phyloP scores from a whole-genome alignment of 2,329 filamentous ascomycete genomes.

The Pestalotiopsis sp. region DNA sequence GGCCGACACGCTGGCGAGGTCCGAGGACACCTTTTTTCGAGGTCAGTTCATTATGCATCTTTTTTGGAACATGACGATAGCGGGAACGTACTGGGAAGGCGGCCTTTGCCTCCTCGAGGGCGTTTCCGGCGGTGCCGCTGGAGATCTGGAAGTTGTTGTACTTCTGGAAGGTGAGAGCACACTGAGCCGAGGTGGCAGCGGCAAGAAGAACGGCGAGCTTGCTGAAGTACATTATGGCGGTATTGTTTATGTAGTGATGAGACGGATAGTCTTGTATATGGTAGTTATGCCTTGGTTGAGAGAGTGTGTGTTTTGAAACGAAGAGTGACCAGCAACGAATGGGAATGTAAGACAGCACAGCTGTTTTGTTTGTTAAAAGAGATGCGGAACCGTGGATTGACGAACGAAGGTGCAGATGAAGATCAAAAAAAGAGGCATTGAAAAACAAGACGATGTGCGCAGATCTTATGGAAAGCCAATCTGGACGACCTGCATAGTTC shows the following conservation, averaged over 20 bases:
- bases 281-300: not conserved
- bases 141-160: conserved; percentile 47
- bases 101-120: conserved; percentile 53
- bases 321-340: conserved; percentile 14
- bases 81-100: conserved; percentile 50
- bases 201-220: conserved; percentile 39
- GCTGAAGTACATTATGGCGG: conserved; percentile 39
- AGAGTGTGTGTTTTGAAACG: conserved; percentile 7
- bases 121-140: conserved; percentile 53
- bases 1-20: conserved; percentile 48
- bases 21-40: conserved; percentile 39
- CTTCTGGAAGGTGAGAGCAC: conserved; percentile 13
- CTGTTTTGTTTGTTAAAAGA: conserved; percentile 11
- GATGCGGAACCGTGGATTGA: conserved; percentile 5
- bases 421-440: conserved; percentile 1
- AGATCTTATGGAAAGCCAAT: conserved; percentile 11
- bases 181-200: conserved; percentile 34
- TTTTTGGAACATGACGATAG: not conserved
- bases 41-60: not conserved
- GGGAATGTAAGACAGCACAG: conserved; percentile 15
- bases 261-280: not conserved
- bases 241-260: not conserved
- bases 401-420: conserved; percentile 12
- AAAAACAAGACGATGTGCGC: not conserved
- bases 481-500: not conserved